These are phyloP conservation scores for Beauveria scarabaeidicola DNA, from an alignment of 2,329 filamentous ascomycete species.

Conservation along the genomic window DNA sequence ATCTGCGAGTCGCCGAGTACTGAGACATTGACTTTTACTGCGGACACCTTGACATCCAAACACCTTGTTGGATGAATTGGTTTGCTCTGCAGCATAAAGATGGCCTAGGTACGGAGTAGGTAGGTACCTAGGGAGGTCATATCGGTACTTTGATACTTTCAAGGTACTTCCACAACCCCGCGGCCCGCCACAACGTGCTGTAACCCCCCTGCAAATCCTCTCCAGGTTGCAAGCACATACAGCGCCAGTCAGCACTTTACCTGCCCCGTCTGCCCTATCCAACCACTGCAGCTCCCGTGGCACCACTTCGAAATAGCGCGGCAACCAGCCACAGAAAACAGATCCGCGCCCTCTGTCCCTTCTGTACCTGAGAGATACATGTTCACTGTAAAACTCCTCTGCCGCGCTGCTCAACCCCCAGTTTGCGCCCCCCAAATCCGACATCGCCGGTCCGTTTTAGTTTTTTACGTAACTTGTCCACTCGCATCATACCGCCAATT, in stretches of 20 bases:
- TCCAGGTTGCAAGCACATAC: not conserved
- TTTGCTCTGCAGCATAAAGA: no score
- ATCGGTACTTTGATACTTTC: not conserved
- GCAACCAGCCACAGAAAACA: not conserved
- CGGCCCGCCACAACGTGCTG: not conserved
- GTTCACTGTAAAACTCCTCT: not conserved
- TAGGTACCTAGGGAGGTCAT: no score
- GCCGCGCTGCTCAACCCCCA: not conserved
- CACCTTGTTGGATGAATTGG: no score
- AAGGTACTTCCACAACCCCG: not conserved
- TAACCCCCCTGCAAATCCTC: not conserved
- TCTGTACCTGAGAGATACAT: not conserved
- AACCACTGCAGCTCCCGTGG: not conserved
- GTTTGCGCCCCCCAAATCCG: not conserved
- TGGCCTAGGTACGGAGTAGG: no score
- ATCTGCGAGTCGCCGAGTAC: no score
- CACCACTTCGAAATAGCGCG: not conserved
- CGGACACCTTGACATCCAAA: no score
- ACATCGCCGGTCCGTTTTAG: not conserved
- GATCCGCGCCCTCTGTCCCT: not conserved
- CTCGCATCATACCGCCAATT: slow-evolving; percentile 2
- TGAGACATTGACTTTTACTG: no score
- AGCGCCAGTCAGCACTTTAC: not conserved
- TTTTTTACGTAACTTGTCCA: slow-evolving; percentile 8
- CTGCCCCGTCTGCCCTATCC: not conserved